Evolutionary conservation across 345 rosid genomes (phyloP).

Genomic region (Angophora floribunda): DNA sequence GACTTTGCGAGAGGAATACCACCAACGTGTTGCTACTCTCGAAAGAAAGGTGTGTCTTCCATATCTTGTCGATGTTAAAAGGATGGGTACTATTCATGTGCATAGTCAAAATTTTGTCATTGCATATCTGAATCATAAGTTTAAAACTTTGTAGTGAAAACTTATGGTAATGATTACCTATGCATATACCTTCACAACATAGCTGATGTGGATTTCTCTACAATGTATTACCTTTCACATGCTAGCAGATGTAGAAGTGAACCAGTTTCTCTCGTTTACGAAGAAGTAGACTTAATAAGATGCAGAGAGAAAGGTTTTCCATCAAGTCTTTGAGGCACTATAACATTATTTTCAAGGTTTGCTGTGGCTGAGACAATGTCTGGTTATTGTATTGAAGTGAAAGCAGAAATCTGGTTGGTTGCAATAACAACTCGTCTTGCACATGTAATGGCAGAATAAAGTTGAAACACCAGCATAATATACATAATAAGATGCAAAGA

Average conservation of each 20-base stretch:
- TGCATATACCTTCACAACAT: neutral
- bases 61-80: neutral
- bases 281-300: neutral
- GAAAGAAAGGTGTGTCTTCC: conserved; percentile 76
- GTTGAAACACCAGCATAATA: neutral
- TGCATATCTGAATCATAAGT: neutral
- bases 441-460: neutral
- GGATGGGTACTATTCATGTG: neutral
- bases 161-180: neutral
- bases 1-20: conserved; percentile 95
- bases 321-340: neutral
- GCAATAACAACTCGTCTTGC: neutral
- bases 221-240: neutral
- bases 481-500: neutral
- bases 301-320: neutral
- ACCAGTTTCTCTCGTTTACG: neutral
- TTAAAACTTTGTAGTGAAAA: neutral
- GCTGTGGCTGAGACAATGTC: neutral
- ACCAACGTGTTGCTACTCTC: conserved; percentile 88
- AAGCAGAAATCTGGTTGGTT: neutral
- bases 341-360: neutral
- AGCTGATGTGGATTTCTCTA: neutral
- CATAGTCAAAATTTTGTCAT: neutral
- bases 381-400: neutral
- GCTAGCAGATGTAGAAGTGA: neutral